Evolutionary conservation across 345 rosid species (phyloP), one percentile per base, ranked within the genome.

Genomic region (Eucalyptus melliodora): DNA sequence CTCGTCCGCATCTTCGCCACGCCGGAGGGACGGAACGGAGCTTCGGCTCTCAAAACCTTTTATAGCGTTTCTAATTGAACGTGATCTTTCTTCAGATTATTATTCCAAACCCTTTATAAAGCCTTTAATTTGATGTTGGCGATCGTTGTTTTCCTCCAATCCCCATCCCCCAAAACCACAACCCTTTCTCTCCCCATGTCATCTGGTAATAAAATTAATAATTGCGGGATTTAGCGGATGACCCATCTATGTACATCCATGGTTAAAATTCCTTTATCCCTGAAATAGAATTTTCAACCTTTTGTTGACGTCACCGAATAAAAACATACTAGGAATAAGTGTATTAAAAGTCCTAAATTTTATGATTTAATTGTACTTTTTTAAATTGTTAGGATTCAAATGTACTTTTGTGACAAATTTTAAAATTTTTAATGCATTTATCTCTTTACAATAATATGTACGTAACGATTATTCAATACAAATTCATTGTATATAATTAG

Each of bases 241-340:
- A 17, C 8, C 45, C 21, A 19, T 77, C 44, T 37, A 37, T 6
- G 45, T 21, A 19, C 21, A 77, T 77, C 47, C 27, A 77, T 11
- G 26, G 47, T 77, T 77, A 37, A n/a, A 77, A 37, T 77, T 67
- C 11, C 42, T 67, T 31, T 67, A 67, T 67, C 23, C 17, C 3
- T 7, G 40, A 67, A 67, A 16, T 4, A 67, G 9, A 8, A 67
- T 31, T 67, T 8, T 16, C 2, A 37, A 65, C 77, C 37, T 65
- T n/a, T 65, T 15, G 37, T 4, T 0, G 6, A 13, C 5, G 17
- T n/a, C 5, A 14, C 16, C 4, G 3, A 30, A 4, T 62, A 62
- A 62, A 62, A 30, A 62, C 16, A 65, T 10, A 56, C 0, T 24
- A 0, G 24, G 24, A 53, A 19, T 53, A 19, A 53, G 10, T 53